Percentiles rank a stretch among this genome's conserved stretches.
Conservation (phyloP, 305 asterid genomes). For the Fraxinus angustifolia region DNA sequence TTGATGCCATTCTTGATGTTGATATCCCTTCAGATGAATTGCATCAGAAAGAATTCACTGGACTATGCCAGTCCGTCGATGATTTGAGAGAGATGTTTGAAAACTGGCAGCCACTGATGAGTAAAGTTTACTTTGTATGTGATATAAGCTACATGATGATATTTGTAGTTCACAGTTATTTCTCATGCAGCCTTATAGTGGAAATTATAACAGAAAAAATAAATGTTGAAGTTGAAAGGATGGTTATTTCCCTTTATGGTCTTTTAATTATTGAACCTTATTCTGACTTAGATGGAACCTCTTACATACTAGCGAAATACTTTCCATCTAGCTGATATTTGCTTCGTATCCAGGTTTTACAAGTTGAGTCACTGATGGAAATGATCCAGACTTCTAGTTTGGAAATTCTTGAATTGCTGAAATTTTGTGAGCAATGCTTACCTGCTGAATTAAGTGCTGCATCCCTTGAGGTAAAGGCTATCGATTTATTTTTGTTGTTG, state of each 20-base stretch:
- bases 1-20: slow-evolving; percentile 48
- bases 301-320: neutral
- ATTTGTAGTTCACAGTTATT: slow-evolving; percentile 20
- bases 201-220: neutral
- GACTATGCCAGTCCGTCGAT: slow-evolving; percentile 54
- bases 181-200: slow-evolving; percentile 8
- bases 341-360: slow-evolving; percentile 34
- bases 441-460: slow-evolving; percentile 50
- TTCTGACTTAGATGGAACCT: slow-evolving; percentile 1
- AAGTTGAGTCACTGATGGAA: slow-evolving; percentile 38
- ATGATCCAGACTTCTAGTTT: slow-evolving; percentile 30
- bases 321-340: slow-evolving; percentile 24
- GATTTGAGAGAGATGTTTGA: slow-evolving; percentile 66
- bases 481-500: neutral
- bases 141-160: slow-evolving; percentile 8
- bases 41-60: slow-evolving; percentile 53
- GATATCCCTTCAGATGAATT: slow-evolving; percentile 55
- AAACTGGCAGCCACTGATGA: slow-evolving; percentile 72
- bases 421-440: slow-evolving; percentile 33
- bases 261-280: slow-evolving; percentile 1
- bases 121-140: slow-evolving; percentile 82
- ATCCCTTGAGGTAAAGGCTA: slow-evolving; percentile 62
- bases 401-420: slow-evolving; percentile 55
- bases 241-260: neutral
- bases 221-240: slow-evolving; percentile 1